These are phyloP conservation scores for Chrysosporium keratinophilum DNA, from an alignment of 2,329 filamentous ascomycete genomes.

Conservation along the genomic window DNA sequence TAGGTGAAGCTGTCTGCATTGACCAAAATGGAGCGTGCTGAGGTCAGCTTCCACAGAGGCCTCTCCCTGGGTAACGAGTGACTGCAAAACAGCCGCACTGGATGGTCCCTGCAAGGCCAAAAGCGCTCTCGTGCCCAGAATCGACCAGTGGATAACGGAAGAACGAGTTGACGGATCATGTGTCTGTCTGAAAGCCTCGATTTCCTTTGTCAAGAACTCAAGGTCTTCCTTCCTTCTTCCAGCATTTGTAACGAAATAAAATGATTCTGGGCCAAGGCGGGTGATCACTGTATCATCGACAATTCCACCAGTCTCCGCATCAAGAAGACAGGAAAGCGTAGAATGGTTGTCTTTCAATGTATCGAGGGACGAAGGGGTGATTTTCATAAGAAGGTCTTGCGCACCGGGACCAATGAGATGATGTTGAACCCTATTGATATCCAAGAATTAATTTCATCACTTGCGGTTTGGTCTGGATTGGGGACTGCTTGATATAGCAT, in stretches of 20 bases:
- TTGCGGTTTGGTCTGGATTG: neutral
- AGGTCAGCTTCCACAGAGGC: slow-evolving; percentile 43
- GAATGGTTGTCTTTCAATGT: slow-evolving; percentile 57
- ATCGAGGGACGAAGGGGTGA: slow-evolving; percentile 67
- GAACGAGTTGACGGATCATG: slow-evolving; percentile 38
- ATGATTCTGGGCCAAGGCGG: slow-evolving; percentile 59
- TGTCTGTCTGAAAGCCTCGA: slow-evolving; percentile 49
- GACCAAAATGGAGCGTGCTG: slow-evolving; percentile 69
- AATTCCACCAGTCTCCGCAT: slow-evolving; percentile 73
- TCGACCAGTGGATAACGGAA: slow-evolving; percentile 54
- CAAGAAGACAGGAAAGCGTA: slow-evolving; percentile 74
- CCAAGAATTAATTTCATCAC: neutral
- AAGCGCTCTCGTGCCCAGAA: slow-evolving; percentile 63
- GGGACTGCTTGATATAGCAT: neutral
- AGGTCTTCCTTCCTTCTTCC: slow-evolving; percentile 83
- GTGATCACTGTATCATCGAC: slow-evolving; percentile 92
- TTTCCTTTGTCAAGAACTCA: slow-evolving; percentile 60
- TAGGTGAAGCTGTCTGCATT: slow-evolving; percentile 56
- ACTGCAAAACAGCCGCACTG: slow-evolving; percentile 57
- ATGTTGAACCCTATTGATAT: slow-evolving; percentile 56
- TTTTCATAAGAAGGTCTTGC: slow-evolving; percentile 65
- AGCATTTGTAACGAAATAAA: slow-evolving; percentile 93
- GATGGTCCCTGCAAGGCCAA: slow-evolving; percentile 83
- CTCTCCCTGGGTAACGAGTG: slow-evolving; percentile 45
- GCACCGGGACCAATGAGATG: slow-evolving; percentile 71